A percentile compares a stretch with the other conserved stretches of the same genome.
Evolutionary conservation across 2,329 filamentous ascomycete species (phyloP).

Genomic region (Colletotrichum salicis): DNA sequence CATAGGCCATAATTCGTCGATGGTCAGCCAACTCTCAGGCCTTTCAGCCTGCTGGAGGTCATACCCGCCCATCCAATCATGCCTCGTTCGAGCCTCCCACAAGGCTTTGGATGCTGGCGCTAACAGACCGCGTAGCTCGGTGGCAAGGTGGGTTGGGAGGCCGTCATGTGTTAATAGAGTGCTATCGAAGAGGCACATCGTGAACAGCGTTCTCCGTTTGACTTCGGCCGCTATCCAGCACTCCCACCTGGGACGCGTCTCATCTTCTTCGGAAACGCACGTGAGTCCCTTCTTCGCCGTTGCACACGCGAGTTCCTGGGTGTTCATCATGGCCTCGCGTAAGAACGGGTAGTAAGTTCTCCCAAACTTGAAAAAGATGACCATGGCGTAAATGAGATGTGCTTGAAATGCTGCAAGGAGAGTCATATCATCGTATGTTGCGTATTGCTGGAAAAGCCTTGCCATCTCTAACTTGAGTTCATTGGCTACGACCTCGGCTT

Average conservation of each 20-base stretch:
- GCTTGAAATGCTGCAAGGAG: constrained; percentile 61
- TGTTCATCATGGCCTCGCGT: constrained; percentile 57
- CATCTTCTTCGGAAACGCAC: constrained; percentile 53
- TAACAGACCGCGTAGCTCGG: constrained; percentile 57
- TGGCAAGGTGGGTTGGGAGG: constrained; percentile 59
- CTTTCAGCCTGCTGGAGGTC: constrained; percentile 54
- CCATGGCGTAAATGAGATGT: constrained; percentile 63
- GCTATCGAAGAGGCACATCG: constrained; percentile 65
- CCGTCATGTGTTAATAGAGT: constrained; percentile 55
- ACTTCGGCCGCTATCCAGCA: constrained; percentile 64
- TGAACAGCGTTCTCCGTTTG: constrained; percentile 61
- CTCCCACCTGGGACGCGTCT: constrained; percentile 59
- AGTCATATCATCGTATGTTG: constrained; percentile 40
- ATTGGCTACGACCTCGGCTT: constrained; percentile 39
- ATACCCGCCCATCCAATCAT: constrained; percentile 56
- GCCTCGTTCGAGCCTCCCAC: constrained; percentile 53
- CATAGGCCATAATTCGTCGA: constrained; percentile 63
- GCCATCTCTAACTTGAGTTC: constrained; percentile 56
- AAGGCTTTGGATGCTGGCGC: constrained; percentile 53
- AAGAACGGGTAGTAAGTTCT: constrained; percentile 44
- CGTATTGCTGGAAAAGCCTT: constrained; percentile 45
- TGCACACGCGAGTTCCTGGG: constrained; percentile 60
- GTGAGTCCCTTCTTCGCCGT: constrained; percentile 53
- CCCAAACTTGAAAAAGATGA: constrained; percentile 55
- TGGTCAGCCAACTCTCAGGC: constrained; percentile 51